Base-by-base conservation (phyloP, 768 basidiomycete genomes). In the Hemileccinum impolitum region DNA sequence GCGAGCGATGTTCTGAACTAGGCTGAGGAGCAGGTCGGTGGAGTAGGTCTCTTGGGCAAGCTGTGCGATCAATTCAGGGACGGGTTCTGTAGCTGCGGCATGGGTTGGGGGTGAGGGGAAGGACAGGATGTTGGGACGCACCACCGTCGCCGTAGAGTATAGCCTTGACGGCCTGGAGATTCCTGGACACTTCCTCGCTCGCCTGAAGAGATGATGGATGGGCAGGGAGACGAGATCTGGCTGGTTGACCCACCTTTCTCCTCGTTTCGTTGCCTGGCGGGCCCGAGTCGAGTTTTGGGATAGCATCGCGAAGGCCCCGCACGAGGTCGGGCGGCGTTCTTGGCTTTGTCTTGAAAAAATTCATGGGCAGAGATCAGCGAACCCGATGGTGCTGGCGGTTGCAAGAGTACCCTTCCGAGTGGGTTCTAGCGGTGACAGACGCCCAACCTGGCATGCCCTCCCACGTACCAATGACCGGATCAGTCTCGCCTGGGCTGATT, bases 21-120 rank as follows among this genome's bases (percentile, higher is more conserved):
- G 80, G 32, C 82, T 73, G 52, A 87, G 79, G 21, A 98, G 75
- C 21, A 98, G 76, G 65, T 96, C 92, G 39, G 87, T 90, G 52
- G 83, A 84, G 72, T 97, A 98, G 9, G 92, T 91, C 66, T 98
- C 95, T 63, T 97, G 94, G 0, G 95, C 90, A 11, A 98, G 82
- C 66, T 97, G 94, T 7, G 94, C 93, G 37, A 97, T 80, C 28
- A 91, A 75, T 59, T 98, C 95, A 0, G 94, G 90, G 14, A 86
- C 72, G 8, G 93, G 89, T 52, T 94, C 93, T 84, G 61, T 28
- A 45, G 35, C 38, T 45, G 25, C 7, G 32, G 21, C 0, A 31
- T 45, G 53, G 39, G 52, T 48, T 45, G 45, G 41, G 30, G 42
- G 49, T 40, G 47, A 30, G 17, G 45, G 32, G 3, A 18, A 40